Evolutionary conservation across 2,329 filamentous ascomycete genomes (phyloP).

Genomic region (Exophiala alcalophila): DNA sequence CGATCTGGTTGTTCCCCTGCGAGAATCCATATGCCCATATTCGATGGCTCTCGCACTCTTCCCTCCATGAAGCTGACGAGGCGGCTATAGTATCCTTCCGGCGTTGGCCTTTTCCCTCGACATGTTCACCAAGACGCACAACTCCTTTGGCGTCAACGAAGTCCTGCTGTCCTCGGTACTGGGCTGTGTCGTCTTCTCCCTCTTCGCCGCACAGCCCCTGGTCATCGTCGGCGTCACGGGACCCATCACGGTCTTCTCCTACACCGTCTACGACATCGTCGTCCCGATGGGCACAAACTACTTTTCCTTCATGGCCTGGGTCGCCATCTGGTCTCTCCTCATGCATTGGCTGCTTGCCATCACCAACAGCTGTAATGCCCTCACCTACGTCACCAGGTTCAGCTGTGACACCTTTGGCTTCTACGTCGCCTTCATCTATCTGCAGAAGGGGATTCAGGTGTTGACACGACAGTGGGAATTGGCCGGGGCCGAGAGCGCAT

Average conservation of each 20-base stretch:
- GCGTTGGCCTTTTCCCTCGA: slow-evolving; percentile 86
- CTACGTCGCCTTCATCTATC: slow-evolving; percentile 87
- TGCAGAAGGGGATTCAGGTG: slow-evolving; percentile 87
- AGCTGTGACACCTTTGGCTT: slow-evolving; percentile 93
- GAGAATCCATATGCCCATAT: neutral
- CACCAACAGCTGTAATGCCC: slow-evolving; percentile 80
- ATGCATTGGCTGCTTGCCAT: slow-evolving; percentile 82
- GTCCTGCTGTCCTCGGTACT: slow-evolving; percentile 82
- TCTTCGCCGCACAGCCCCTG: slow-evolving; percentile 78
- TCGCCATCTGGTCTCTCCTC: slow-evolving; percentile 80
- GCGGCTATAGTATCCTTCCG: slow-evolving; percentile 66
- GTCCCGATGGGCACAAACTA: slow-evolving; percentile 73
- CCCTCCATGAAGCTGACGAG: slow-evolving; percentile 16
- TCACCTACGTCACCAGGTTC: slow-evolving; percentile 88
- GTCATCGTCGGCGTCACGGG: slow-evolving; percentile 88
- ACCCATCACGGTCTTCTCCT: slow-evolving; percentile 93
- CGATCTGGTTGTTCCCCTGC: neutral
- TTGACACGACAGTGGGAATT: slow-evolving; percentile 68
- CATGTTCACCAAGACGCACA: slow-evolving; percentile 85
- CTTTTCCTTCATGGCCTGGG: slow-evolving; percentile 88
- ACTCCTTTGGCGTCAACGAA: slow-evolving; percentile 86
- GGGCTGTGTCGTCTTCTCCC: slow-evolving; percentile 74
- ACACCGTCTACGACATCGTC: slow-evolving; percentile 90
- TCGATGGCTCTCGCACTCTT: neutral
- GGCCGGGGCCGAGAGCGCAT: slow-evolving; percentile 60